Evolutionary conservation across 2,329 filamentous ascomycete species (phyloP).

Genomic region (Aspergillus glaucus): DNA sequence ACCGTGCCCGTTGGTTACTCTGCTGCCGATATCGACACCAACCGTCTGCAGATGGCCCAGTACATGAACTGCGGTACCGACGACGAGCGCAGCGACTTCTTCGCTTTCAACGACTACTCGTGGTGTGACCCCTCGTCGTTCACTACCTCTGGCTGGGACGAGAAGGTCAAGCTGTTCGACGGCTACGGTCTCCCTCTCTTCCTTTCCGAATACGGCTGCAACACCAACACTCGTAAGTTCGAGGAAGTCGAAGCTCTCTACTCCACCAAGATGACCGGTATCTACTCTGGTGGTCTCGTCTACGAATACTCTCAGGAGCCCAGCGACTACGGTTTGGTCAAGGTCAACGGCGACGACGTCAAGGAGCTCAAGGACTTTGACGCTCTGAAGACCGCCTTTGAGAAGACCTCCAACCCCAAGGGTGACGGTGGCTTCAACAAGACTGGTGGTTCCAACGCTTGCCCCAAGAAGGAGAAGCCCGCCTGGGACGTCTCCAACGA

Average conservation of each 20-base stretch:
- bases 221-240: constrained; percentile 73
- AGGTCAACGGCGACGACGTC: constrained; percentile 52
- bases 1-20: constrained; percentile 68
- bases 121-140: constrained; percentile 75
- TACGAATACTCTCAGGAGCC: constrained; percentile 91
- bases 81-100: constrained; percentile 77
- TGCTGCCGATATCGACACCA: constrained; percentile 69
- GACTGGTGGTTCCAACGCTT: constrained; percentile 46
- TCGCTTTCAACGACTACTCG: constrained; percentile 82
- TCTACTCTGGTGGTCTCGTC: constrained; percentile 93
- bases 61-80: constrained; percentile 94
- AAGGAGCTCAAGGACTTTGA: constrained; percentile 58
- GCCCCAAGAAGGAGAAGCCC: constrained; percentile 46
- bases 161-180: constrained; percentile 82
- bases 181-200: constrained; percentile 86
- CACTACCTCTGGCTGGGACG: constrained; percentile 68
- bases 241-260: constrained; percentile 75
- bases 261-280: constrained; percentile 70
- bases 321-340: constrained; percentile 74
- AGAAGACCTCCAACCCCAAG: constrained; percentile 44
- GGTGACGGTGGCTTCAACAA: constrained; percentile 57
- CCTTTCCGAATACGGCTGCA: constrained; percentile 92
- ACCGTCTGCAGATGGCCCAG: constrained; percentile 76
- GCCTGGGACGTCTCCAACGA: constrained; percentile 53
- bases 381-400: constrained; percentile 47